Percentiles rank a stretch among this genome's conserved stretches.
Conservation (phyloP, 2,329 filamentous ascomycete genomes). For the Fusarium marasasianum region DNA sequence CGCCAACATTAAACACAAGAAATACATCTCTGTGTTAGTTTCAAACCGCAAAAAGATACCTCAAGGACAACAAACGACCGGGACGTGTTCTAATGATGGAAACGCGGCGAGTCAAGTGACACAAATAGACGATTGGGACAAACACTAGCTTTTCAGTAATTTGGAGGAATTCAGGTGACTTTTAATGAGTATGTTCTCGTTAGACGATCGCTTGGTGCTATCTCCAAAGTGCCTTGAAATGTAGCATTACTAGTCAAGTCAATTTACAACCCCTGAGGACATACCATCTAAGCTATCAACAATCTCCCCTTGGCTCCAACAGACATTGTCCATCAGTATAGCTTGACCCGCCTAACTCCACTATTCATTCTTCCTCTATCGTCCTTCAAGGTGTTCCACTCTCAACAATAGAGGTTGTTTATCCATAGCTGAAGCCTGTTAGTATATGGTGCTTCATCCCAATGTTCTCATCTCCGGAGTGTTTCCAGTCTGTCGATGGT, state of each 20-base stretch:
- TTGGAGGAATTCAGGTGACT: neutral
- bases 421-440: neutral
- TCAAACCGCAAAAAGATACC: accelerated
- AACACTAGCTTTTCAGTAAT: neutral
- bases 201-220: neutral
- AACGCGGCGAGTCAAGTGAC: neutral
- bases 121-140: neutral
- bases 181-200: neutral
- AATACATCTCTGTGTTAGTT: neutral
- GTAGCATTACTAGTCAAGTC: neutral
- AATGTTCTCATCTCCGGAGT: neutral
- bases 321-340: neutral
- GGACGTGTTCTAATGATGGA: neutral
- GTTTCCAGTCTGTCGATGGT: neutral
- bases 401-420: accelerated
- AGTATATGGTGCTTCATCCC: neutral
- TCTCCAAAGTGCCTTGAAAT: neutral
- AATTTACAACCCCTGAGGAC: neutral
- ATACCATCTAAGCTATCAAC: neutral
- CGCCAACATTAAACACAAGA: neutral
- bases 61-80: neutral
- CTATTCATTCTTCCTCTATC: accelerated
- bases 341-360: accelerated
- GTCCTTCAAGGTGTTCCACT: accelerated
- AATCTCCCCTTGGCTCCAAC: neutral